phyloP scores from a whole-genome alignment of 2,329 filamentous ascomycete species.

The Alternaria longipes region DNA sequence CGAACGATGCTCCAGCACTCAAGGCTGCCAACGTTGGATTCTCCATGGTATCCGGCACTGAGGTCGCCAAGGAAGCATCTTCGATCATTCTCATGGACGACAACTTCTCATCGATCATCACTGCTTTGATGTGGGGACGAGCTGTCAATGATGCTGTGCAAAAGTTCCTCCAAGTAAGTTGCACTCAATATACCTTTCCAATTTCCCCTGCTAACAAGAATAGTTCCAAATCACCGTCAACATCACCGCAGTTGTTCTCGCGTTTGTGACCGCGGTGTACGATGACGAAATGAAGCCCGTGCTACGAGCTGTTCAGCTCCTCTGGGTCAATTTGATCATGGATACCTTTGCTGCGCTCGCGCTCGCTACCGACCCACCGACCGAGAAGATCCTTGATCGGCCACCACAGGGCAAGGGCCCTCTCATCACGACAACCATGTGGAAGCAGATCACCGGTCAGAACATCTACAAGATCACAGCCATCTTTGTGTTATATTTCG shows the following conservation, averaged over 20 bases:
- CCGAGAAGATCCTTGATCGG: constrained; percentile 93
- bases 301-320: constrained; percentile 90
- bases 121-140: constrained; percentile 92
- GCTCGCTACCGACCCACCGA: constrained; percentile 94
- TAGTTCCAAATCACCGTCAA: constrained; percentile 94
- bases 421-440: constrained; percentile 71
- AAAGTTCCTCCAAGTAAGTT: constrained; percentile 81
- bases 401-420: constrained; percentile 85
- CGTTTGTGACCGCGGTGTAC: constrained; percentile 94
- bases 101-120: constrained; percentile 96
- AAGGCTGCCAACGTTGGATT: constrained; percentile 99
- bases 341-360: constrained; percentile 95
- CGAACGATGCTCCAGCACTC: constrained; percentile 94
- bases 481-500: constrained; percentile 69
- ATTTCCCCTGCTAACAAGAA: constrained; percentile 7
- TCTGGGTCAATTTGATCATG: constrained; percentile 98
- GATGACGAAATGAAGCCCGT: constrained; percentile 87
- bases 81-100: constrained; percentile 98
- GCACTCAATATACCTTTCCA: too few relatives aligned
- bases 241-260: constrained; percentile 96
- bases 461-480: constrained; percentile 68
- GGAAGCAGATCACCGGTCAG: constrained; percentile 73
- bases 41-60: constrained; percentile 92
- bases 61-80: constrained; percentile 92
- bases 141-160: constrained; percentile 99